These are phyloP conservation scores for Aspergillus cejpii DNA, from an alignment of 2,329 filamentous ascomycete genomes.

Conservation along the genomic window DNA sequence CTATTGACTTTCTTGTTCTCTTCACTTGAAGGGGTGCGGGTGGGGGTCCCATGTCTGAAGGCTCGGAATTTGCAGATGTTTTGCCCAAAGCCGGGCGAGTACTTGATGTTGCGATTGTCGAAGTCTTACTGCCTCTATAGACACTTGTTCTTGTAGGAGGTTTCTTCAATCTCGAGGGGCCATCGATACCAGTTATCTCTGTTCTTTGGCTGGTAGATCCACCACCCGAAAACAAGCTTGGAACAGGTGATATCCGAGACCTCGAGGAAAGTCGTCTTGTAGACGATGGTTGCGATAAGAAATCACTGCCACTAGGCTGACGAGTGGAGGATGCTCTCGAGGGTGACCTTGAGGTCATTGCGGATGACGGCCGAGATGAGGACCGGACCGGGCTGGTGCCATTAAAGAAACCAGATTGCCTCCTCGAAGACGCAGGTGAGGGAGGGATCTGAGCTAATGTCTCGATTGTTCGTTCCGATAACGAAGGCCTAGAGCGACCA, in stretches of 20 bases:
- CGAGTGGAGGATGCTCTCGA: conserved; percentile 42
- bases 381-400: conserved; percentile 55
- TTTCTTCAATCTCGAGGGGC: conserved; percentile 20
- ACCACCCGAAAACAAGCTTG: conserved; percentile 18
- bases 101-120: conserved; percentile 45
- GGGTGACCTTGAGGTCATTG: conserved; percentile 45
- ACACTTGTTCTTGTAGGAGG: conserved; percentile 19
- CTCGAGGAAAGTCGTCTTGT: conserved; percentile 31
- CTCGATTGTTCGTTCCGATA: conserved; percentile 80
- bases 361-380: conserved; percentile 57
- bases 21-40: conserved; percentile 37
- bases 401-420: conserved; percentile 67
- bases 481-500: conserved; percentile 28
- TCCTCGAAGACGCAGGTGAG: conserved; percentile 63
- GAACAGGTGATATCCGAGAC: conserved; percentile 24
- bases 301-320: conserved; percentile 51
- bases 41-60: conserved; percentile 23
- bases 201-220: conserved; percentile 13
- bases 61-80: conserved; percentile 52
- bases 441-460: conserved; percentile 71
- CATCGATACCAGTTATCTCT: conserved; percentile 12
- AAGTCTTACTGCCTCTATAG: conserved; percentile 43
- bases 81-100: conserved; percentile 50
- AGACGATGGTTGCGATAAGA: conserved; percentile 31
- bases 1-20: conserved; percentile 33